phyloP scores from a whole-genome alignment of 495 filamentous ascomycete genomes.

The Corynascus novoguineensis region DNA sequence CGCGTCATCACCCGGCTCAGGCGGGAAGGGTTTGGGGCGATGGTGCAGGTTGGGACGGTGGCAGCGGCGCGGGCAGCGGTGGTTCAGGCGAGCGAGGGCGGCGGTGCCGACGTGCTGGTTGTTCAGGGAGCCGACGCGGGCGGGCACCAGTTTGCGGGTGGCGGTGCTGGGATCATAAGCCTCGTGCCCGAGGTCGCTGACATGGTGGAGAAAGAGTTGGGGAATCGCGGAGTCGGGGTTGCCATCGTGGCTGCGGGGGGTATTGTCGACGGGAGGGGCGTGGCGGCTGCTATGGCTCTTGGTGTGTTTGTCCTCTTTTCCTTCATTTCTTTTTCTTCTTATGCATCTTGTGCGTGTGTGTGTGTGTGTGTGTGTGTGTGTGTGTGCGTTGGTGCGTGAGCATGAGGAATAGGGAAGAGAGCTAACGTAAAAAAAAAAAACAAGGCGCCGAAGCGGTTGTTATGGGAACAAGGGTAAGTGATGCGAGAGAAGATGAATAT shows the following conservation, averaged over 20 bases:
- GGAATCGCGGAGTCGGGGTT: constrained; percentile 44
- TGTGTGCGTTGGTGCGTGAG: constrained; percentile 1
- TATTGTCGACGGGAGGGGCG: constrained; percentile 61
- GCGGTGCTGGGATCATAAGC: constrained; percentile 52
- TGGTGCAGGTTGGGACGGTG: constrained; percentile 61
- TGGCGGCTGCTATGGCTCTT: constrained; percentile 57
- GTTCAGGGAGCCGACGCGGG: constrained; percentile 72
- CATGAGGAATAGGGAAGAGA: constrained; percentile 19
- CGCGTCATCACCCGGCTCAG: constrained; percentile 12
- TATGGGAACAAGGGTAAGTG: constrained; percentile 60
- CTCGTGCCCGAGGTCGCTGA: constrained; percentile 45
- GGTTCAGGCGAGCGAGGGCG: no score
- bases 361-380: background rate
- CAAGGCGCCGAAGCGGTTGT: constrained; percentile 61
- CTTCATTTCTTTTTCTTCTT: no score
- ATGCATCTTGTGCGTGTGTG: no score
- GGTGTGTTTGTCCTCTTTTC: constrained; percentile 33
- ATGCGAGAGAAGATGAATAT: background rate
- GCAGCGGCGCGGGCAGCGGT: constrained; percentile 47
- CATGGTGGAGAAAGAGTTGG: constrained; percentile 38
- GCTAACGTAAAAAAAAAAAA: no score
- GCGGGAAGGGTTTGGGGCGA: constrained; percentile 28
- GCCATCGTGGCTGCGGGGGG: constrained; percentile 74
- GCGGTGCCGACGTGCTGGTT: constrained; percentile 59
- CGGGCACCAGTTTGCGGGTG: constrained; percentile 62